Evolutionary conservation across 352 stramenopile species (phyloP).

Genomic region (Pythium phragmitis): DNA sequence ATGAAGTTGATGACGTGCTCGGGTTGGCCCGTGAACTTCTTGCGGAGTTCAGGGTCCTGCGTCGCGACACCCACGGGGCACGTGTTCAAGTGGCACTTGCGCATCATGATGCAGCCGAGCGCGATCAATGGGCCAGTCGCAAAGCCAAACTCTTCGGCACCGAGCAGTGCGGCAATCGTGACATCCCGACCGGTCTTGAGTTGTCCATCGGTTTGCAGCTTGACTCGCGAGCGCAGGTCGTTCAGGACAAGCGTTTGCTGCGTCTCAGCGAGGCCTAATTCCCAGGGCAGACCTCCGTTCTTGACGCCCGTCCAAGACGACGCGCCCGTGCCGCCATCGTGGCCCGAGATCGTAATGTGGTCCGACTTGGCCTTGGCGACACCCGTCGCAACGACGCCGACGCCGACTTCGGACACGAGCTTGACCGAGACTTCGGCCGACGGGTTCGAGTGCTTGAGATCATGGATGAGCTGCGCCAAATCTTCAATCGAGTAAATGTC

Average conservation of each 20-base stretch:
- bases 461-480: conserved; percentile 96
- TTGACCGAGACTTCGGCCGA: conserved; percentile 94
- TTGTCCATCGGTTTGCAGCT: conserved; percentile 95
- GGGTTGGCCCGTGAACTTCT: conserved; percentile 95
- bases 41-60: conserved; percentile 94
- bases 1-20: conserved; percentile 98
- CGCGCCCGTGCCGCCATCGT: conserved; percentile 95
- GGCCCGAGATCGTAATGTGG: conserved; percentile 94
- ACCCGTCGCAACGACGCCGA: conserved; percentile 94
- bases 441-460: conserved; percentile 97
- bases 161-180: conserved; percentile 92
- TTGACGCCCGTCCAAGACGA: conserved; percentile 95
- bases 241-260: conserved; percentile 97
- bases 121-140: conserved; percentile 93
- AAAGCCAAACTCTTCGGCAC: conserved; percentile 97
- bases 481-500: conserved; percentile 99
- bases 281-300: conserved; percentile 93
- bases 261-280: conserved; percentile 95
- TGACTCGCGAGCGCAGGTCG: conserved; percentile 90
- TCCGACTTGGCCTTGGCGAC: conserved; percentile 91
- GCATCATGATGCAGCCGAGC: conserved; percentile 98
- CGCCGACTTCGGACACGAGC: conserved; percentile 95
- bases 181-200: conserved; percentile 94
- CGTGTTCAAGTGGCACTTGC: conserved; percentile 97
- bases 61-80: conserved; percentile 98